Conservation (phyloP, 163 green algal species). For the Chlamydomonas reinhardtii region DNA sequence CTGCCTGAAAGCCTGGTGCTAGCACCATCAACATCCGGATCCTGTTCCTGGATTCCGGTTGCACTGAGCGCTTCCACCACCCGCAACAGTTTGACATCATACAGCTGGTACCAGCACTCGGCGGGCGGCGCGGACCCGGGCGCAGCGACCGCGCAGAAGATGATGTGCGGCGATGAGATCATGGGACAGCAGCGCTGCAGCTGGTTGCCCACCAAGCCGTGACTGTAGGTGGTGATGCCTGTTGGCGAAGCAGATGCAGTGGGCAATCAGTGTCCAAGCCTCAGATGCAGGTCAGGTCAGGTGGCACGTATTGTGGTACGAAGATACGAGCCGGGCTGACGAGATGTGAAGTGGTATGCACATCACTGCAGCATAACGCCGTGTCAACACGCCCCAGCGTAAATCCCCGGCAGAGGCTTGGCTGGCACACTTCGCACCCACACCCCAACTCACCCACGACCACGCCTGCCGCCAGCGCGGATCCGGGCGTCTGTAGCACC, state of each 20-base stretch:
- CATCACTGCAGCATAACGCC: too few species aligned
- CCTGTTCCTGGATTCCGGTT: neutral
- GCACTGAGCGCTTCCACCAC: too few species aligned
- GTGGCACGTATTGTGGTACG: too few species aligned
- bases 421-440: too few species aligned
- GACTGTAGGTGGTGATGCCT: conserved; percentile 32
- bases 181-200: conserved; percentile 50
- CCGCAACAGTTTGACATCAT: conserved; percentile 24
- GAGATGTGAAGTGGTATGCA: too few species aligned
- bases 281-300: too few species aligned
- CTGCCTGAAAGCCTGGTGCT: too few species aligned
- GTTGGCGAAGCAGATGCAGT: too few species aligned
- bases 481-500: conserved; percentile 39
- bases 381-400: too few species aligned
- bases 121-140: neutral
- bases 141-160: conserved; percentile 14
- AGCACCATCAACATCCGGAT: neutral
- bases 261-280: too few species aligned
- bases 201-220: conserved; percentile 17
- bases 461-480: conserved; percentile 9
- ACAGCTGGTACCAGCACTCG: conserved; percentile 53
- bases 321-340: too few species aligned
- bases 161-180: conserved; percentile 39
- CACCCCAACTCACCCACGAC: conserved; percentile 21
- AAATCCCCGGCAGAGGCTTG: too few species aligned